Percentiles rank a stretch among this genome's conserved stretches.
Conservation (phyloP, 371 early-diverging fungal species). For the Zychaea mexicana region DNA sequence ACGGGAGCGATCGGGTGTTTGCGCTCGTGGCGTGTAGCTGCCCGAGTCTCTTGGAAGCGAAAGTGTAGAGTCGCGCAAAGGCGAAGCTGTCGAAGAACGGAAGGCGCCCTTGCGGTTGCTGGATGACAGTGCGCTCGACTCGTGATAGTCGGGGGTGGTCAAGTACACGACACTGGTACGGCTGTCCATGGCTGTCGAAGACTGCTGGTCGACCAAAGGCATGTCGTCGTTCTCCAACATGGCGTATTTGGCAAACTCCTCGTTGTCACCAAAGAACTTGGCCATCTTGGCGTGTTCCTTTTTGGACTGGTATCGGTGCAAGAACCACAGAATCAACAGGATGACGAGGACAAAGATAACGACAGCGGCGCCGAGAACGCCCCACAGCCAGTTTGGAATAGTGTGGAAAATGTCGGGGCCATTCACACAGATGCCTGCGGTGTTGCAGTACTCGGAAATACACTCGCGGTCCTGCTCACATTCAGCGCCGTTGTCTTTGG, state of each 20-base stretch:
- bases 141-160: constrained; percentile 38
- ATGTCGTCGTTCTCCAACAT: constrained; percentile 26
- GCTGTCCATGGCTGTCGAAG: neutral
- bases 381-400: constrained; percentile 46
- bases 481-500: constrained; percentile 18
- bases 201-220: neutral
- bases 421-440: constrained; percentile 30
- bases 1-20: constrained; percentile 8
- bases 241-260: constrained; percentile 45
- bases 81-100: constrained; percentile 1
- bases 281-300: constrained; percentile 42
- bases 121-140: constrained; percentile 29
- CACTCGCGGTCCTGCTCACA: constrained; percentile 51
- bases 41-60: constrained; percentile 6
- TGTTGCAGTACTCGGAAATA: constrained; percentile 40
- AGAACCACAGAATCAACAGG: constrained; percentile 33
- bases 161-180: constrained; percentile 35
- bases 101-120: constrained; percentile 4
- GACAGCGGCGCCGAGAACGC: constrained; percentile 32
- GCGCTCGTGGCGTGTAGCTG: neutral
- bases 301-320: constrained; percentile 50
- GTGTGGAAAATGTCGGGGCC: constrained; percentile 47
- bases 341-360: constrained; percentile 37
- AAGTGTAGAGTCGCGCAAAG: constrained; percentile 2
- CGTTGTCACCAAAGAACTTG: constrained; percentile 46